These are phyloP conservation scores for Moricandia moricandioides DNA, from an alignment of 345 rosid species.

Conservation along the genomic window DNA sequence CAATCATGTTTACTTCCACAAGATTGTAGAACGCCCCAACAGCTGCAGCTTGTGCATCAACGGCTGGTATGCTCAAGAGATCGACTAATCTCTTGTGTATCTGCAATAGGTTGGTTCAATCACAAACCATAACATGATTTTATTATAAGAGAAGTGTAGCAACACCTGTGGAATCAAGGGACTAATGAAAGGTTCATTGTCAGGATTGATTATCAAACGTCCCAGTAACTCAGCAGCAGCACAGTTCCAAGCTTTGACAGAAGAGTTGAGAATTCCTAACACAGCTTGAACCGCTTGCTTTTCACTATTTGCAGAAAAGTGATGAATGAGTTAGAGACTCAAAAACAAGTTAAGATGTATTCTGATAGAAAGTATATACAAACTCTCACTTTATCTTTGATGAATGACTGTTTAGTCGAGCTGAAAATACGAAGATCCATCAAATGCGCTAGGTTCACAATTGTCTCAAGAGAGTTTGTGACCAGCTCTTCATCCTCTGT, in stretches of 20 bases:
- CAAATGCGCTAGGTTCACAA: conserved; percentile 88
- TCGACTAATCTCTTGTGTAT: conserved; percentile 87
- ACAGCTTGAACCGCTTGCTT: conserved; percentile 89
- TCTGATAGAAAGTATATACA: neutral
- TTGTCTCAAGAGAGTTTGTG: conserved; percentile 85
- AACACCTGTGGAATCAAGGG: conserved; percentile 79
- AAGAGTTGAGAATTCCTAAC: conserved; percentile 79
- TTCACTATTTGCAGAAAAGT: conserved; percentile 54
- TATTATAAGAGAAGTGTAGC: neutral
- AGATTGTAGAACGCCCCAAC: conserved; percentile 97
- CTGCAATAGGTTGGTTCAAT: conserved; percentile 43
- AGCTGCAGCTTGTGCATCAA: conserved; percentile 96
- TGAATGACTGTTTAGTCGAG: conserved; percentile 71
- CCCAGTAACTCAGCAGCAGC: conserved; percentile 93
- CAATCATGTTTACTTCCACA: conserved; percentile 90
- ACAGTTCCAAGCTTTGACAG: conserved; percentile 87
- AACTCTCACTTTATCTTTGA: conserved; percentile 70
- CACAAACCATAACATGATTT: neutral
- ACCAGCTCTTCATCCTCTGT: conserved; percentile 98
- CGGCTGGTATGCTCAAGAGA: conserved; percentile 69
- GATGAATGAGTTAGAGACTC: conserved; percentile 16
- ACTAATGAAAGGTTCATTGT: conserved; percentile 88
- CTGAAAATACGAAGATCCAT: conserved; percentile 95
- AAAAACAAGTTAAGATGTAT: conserved; percentile 14
- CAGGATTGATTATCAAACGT: conserved; percentile 91